Conservation (phyloP, 1,139 yeast genomes). For the Saccharomyces hybrid region DNA sequence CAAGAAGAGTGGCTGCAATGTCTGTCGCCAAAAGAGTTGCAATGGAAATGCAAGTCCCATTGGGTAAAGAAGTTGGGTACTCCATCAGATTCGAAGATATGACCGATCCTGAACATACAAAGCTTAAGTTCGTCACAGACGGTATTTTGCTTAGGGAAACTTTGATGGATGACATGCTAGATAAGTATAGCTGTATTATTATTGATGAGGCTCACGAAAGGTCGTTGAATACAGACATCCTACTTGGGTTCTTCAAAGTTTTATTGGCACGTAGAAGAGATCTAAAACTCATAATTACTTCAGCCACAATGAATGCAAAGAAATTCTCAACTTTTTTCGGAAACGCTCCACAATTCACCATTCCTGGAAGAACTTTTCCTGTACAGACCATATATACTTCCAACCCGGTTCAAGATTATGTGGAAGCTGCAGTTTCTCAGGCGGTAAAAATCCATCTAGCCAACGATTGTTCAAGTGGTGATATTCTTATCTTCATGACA, state of each 20-base stretch:
- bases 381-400: slow-evolving; percentile 69
- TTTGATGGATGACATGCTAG: slow-evolving; percentile 56
- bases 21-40: slow-evolving; percentile 89
- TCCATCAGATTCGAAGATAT: slow-evolving; percentile 82
- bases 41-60: slow-evolving; percentile 62
- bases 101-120: slow-evolving; percentile 48
- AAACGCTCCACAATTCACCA: slow-evolving; percentile 76
- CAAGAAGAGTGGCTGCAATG: slow-evolving; percentile 93
- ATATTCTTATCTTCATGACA: slow-evolving; percentile 87
- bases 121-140: slow-evolving; percentile 86
- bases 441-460: slow-evolving; percentile 66
- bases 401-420: slow-evolving; percentile 66
- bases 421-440: slow-evolving; percentile 80
- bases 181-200: slow-evolving; percentile 72
- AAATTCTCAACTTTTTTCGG: slow-evolving; percentile 76
- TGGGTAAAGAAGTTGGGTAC: slow-evolving; percentile 83
- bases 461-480: slow-evolving; percentile 51
- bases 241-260: slow-evolving; percentile 68
- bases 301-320: slow-evolving; percentile 91
- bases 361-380: slow-evolving; percentile 90
- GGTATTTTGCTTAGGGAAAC: slow-evolving; percentile 81
- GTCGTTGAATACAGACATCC: slow-evolving; percentile 75
- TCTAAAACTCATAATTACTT: slow-evolving; percentile 75
- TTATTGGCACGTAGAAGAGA: slow-evolving; percentile 59
- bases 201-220: slow-evolving; percentile 98